These are phyloP conservation scores for Trichoderma gamsii DNA, from an alignment of 495 filamentous ascomycete species.

Conservation along the genomic window DNA sequence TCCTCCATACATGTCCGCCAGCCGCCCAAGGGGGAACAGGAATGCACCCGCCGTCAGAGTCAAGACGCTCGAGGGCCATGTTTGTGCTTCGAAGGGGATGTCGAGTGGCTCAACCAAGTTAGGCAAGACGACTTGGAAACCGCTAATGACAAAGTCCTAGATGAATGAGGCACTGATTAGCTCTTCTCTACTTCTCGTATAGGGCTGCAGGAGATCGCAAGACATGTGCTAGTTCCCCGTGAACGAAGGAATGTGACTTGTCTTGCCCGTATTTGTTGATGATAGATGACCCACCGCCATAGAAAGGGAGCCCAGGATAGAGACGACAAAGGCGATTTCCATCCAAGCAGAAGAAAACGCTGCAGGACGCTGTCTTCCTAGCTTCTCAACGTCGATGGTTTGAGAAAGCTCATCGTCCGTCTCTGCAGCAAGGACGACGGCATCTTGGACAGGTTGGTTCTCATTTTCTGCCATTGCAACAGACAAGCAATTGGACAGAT, in stretches of 20 bases:
- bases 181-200: neutral
- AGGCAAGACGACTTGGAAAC: conserved; percentile 78
- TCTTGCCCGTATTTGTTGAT: conserved; percentile 11
- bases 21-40: conserved; percentile 68
- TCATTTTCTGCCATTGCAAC: neutral
- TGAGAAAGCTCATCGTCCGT: conserved; percentile 3
- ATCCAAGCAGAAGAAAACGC: conserved; percentile 53
- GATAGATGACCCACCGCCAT: conserved; percentile 49
- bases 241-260: conserved; percentile 15
- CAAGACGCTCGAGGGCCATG: conserved; percentile 78
- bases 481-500: no score
- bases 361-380: conserved; percentile 66
- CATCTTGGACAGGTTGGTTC: neutral
- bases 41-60: conserved; percentile 68
- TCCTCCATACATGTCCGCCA: conserved; percentile 74
- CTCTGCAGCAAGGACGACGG: neutral
- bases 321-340: conserved; percentile 67
- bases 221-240: neutral
- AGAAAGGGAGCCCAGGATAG: conserved; percentile 67
- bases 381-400: conserved; percentile 48
- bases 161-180: conserved; percentile 16
- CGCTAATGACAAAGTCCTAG: conserved; percentile 76
- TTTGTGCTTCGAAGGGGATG: conserved; percentile 57
- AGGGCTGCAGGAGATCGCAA: neutral
- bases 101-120: conserved; percentile 54